phyloP scores from a whole-genome alignment of 345 rosid genomes.

The Punica granatum region DNA sequence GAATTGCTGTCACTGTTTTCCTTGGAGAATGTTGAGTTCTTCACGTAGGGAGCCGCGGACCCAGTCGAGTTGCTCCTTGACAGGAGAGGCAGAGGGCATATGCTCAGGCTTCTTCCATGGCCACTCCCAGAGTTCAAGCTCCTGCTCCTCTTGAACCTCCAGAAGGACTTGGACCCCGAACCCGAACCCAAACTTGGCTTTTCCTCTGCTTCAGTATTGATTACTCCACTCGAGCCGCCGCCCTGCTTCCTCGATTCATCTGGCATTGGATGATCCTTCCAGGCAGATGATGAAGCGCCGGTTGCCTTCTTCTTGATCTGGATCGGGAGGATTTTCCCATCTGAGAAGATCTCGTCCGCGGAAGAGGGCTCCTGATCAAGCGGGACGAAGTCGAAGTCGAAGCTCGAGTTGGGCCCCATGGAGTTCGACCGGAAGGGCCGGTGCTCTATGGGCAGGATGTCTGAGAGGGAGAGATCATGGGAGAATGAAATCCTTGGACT shows the following conservation, averaged over 20 bases:
- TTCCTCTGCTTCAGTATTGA: slow-evolving; percentile 2
- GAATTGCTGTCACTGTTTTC: slow-evolving; percentile 3
- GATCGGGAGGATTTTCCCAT: slow-evolving; percentile 13
- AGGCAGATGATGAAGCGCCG: not conserved
- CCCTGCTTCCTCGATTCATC: not conserved
- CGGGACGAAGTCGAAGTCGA: slow-evolving; percentile 13
- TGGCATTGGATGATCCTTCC: not conserved
- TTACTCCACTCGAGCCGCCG: no score
- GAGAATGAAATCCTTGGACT: slow-evolving; percentile 13
- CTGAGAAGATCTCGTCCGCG: slow-evolving; percentile 19
- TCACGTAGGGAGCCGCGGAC: slow-evolving; percentile 1
- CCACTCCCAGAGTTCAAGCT: slow-evolving; percentile 8
- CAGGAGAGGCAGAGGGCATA: slow-evolving; percentile 17
- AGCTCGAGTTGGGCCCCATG: not conserved
- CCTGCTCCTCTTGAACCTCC: slow-evolving; percentile 14
- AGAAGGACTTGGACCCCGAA: slow-evolving; percentile 10
- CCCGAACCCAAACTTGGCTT: not conserved
- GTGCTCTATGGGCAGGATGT: slow-evolving; percentile 4
- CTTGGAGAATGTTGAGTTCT: not conserved
- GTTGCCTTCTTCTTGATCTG: slow-evolving; percentile 10
- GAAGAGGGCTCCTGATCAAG: slow-evolving; percentile 5
- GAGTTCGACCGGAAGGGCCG: not conserved
- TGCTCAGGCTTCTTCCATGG: slow-evolving; percentile 4
- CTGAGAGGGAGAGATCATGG: slow-evolving; percentile 8
- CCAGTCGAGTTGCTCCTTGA: slow-evolving; percentile 15